Evolutionary conservation across 1,139 yeast genomes (phyloP).

Genomic region (Suhomyces chickasaworum): DNA sequence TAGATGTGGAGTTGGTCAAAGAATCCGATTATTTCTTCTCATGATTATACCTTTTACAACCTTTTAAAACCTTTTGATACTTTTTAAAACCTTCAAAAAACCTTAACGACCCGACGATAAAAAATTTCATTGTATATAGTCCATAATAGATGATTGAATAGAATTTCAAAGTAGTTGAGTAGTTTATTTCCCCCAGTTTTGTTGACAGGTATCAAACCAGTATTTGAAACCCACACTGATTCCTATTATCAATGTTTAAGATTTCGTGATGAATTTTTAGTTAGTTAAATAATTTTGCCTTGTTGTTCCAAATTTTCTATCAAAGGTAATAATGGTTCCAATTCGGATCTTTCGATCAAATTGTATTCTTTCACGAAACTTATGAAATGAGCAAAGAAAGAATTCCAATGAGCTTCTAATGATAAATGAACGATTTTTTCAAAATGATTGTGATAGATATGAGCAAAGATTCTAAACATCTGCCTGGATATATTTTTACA

Average conservation of each 20-base stretch:
- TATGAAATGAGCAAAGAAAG: slow-evolving; percentile 93
- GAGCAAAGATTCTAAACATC: slow-evolving; percentile 96
- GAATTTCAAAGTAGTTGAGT: too few relatives aligned
- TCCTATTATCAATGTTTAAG: too few relatives aligned
- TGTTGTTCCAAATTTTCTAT: slow-evolving; percentile 81
- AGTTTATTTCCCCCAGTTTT: too few relatives aligned
- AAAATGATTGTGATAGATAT: slow-evolving; percentile 90
- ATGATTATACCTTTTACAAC: slow-evolving; percentile 18
- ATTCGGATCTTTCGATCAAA: slow-evolving; percentile 73
- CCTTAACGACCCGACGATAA: slow-evolving; percentile 3
- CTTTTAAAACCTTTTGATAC: too few relatives aligned
- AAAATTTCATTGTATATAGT: slow-evolving; percentile 5
- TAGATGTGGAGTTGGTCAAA: slow-evolving; percentile 73
- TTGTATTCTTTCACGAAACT: slow-evolving; percentile 84
- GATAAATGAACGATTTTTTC: slow-evolving; percentile 88
- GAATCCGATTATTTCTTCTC: slow-evolving; percentile 82
- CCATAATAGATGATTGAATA: slow-evolving; percentile 1
- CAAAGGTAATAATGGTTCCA: slow-evolving; percentile 75
- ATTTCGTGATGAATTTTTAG: background rate
- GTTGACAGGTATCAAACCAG: slow-evolving; percentile 1
- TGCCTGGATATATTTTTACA: slow-evolving; percentile 86
- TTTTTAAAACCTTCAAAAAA: too few relatives aligned
- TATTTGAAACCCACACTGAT: too few relatives aligned
- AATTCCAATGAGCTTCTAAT: slow-evolving; percentile 96
- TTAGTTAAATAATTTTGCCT: slow-evolving; percentile 64